Evolutionary conservation across 768 basidiomycete genomes (phyloP), one percentile per base, ranked within the genome.

Genomic region (Boletus sp.): DNA sequence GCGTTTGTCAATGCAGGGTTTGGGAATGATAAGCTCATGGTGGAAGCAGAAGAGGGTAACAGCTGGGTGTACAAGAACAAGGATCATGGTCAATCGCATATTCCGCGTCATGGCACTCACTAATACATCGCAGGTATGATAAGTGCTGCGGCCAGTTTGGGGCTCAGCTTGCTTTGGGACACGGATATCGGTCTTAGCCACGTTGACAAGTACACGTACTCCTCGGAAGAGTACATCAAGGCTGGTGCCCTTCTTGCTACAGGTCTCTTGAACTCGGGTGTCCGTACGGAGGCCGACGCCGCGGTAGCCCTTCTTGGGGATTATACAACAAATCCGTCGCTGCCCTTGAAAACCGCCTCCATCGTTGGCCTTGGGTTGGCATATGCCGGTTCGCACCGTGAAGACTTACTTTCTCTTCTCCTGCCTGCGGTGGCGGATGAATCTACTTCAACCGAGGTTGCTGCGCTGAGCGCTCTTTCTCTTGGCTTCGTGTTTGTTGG

Each of bases 41-140:
- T 95, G 6, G 88, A 87, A 66, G 96, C 94, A 1, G 90, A 93
- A 55, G 95, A 97, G 65, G 96, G 97, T 14, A 91, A 84, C 71
- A 95, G 93, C 64, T 99, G 94, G 94, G 93, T 99, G 54, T 99
- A 98, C 79, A 98, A 98, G 81, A 98, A 98, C 78, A 98, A 98
- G 75, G 96, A 98, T 50, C 93, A 97, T 58, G 97, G 95, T 87
- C 54, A 21, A 79, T 66, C 14, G 44, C 15, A 29, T 39, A n/a
- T 34, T 47, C 37, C 10, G 15, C 40, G 25, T 21, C 21, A 5
- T 57, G 32, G 15, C n/a, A 2, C 48, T 21, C 38, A 6, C 40
- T 60, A 5, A 68, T 27, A 34, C 33, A 19, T 27, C 29, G 1
- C 57, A 92, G 90, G 90, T 50, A 98, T 98, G 93, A 86, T 96